phyloP scores from a whole-genome alignment of 331 rosid genomes.

The Acacia concinna region DNA sequence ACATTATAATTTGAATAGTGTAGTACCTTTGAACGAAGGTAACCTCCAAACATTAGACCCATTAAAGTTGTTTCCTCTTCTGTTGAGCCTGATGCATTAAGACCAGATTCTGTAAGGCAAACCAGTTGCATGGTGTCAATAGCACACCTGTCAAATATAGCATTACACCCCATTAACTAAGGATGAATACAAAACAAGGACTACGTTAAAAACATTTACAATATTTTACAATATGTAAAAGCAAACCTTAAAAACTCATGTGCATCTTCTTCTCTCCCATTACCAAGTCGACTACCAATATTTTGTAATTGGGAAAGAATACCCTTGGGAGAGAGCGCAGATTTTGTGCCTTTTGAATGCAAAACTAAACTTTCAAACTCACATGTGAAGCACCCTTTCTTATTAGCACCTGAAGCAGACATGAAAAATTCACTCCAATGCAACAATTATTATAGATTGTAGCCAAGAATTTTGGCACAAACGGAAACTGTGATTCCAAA shows the following conservation, averaged over 20 bases:
- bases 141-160: conserved; percentile 55
- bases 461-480: conserved; percentile 7
- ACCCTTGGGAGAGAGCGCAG: conserved; percentile 68
- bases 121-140: conserved; percentile 87
- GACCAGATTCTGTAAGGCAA: conserved; percentile 74
- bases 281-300: conserved; percentile 82
- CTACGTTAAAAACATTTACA: background rate
- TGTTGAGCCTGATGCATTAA: conserved; percentile 43
- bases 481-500: conserved; percentile 27
- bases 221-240: conserved; percentile 1
- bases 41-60: conserved; percentile 92
- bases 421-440: conserved; percentile 28
- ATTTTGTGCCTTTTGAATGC: conserved; percentile 69
- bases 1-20: background rate
- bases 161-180: conserved; percentile 14
- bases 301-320: conserved; percentile 75
- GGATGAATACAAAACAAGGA: conserved; percentile 22
- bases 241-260: conserved; percentile 89
- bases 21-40: conserved; percentile 83
- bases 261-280: conserved; percentile 96
- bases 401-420: conserved; percentile 62
- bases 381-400: conserved; percentile 81
- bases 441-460: conserved; percentile 14
- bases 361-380: conserved; percentile 79
- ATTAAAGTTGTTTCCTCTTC: conserved; percentile 84